phyloP scores from a whole-genome alignment of 148 eudicot genomes.

The Beta vulgaris region DNA sequence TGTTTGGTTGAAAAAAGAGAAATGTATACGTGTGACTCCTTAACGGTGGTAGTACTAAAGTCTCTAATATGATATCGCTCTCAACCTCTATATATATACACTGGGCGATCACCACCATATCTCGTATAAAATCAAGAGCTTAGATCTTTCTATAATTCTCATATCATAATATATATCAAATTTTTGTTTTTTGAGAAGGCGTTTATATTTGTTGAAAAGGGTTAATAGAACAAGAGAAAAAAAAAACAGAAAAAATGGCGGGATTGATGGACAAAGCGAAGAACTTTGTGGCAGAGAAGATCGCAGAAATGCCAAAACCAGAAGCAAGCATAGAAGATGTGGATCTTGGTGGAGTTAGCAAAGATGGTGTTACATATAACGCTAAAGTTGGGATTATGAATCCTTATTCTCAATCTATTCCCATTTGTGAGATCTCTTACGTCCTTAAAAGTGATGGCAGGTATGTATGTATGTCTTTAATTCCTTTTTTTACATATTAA shows the following conservation, averaged over 20 bases:
- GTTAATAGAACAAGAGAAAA: too few relatives aligned
- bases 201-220: too few relatives aligned
- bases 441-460: constrained; percentile 53
- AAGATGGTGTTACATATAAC: constrained; percentile 43
- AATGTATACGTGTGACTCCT: too few relatives aligned
- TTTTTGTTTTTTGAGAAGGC: too few relatives aligned
- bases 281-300: constrained; percentile 51
- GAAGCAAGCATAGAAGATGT: constrained; percentile 57
- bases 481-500: constrained; percentile 4
- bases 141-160: too few relatives aligned
- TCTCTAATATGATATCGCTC: too few relatives aligned
- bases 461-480: constrained; percentile 27
- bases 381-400: constrained; percentile 57
- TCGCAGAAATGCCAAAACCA: constrained; percentile 53
- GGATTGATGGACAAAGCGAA: constrained; percentile 51
- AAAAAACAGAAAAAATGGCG: constrained; percentile 26
- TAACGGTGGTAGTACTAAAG: too few relatives aligned
- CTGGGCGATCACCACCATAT: too few relatives aligned
- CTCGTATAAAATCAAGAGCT: too few relatives aligned
- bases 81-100: too few relatives aligned
- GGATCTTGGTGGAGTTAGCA: constrained; percentile 43
- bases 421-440: constrained; percentile 59
- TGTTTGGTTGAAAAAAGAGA: too few relatives aligned
- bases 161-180: too few relatives aligned
- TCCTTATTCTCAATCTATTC: constrained; percentile 62